These are phyloP conservation scores for Raphanus raphanistrum DNA, from an alignment of 345 rosid genomes.

Conservation along the genomic window DNA sequence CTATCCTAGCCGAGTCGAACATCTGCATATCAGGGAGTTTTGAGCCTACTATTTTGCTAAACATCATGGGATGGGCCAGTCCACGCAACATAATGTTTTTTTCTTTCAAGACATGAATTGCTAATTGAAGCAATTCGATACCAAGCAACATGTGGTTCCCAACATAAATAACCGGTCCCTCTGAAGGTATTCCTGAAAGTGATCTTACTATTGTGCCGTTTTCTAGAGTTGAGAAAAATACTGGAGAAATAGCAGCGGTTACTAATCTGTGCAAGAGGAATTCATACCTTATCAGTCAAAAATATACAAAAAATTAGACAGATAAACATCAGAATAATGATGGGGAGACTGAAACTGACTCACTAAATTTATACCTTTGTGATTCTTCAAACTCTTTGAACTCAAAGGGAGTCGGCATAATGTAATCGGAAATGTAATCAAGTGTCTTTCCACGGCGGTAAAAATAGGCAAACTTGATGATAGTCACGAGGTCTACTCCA, in stretches of 20 bases:
- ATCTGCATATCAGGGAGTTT: conserved; percentile 35
- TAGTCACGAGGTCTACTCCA: conserved; percentile 49
- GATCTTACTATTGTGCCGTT: conserved; percentile 70
- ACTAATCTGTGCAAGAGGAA: conserved; percentile 42
- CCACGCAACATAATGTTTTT: conserved; percentile 65
- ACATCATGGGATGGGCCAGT: conserved; percentile 64
- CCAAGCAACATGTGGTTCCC: conserved; percentile 85
- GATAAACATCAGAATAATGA: not conserved
- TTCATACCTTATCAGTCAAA: conserved; percentile 5
- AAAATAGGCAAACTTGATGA: conserved; percentile 47
- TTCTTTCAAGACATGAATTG: conserved; percentile 48
- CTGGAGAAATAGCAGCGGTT: conserved; percentile 45
- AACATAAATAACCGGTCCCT: conserved; percentile 75
- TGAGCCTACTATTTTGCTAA: conserved; percentile 42
- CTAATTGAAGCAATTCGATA: conserved; percentile 47
- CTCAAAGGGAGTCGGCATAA: conserved; percentile 56
- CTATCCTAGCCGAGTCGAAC: conserved; percentile 45
- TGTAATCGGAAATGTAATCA: conserved; percentile 50
- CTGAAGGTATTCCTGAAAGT: conserved; percentile 70
- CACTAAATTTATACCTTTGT: conserved; percentile 27
- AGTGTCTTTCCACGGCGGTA: conserved; percentile 53
- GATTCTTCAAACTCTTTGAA: conserved; percentile 42
- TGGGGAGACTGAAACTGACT: not conserved
- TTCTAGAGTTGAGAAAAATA: conserved; percentile 66
- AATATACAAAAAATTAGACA: not conserved